phyloP scores from a whole-genome alignment of 2,329 filamentous ascomycete genomes.

The Lecanicillium sp. region DNA sequence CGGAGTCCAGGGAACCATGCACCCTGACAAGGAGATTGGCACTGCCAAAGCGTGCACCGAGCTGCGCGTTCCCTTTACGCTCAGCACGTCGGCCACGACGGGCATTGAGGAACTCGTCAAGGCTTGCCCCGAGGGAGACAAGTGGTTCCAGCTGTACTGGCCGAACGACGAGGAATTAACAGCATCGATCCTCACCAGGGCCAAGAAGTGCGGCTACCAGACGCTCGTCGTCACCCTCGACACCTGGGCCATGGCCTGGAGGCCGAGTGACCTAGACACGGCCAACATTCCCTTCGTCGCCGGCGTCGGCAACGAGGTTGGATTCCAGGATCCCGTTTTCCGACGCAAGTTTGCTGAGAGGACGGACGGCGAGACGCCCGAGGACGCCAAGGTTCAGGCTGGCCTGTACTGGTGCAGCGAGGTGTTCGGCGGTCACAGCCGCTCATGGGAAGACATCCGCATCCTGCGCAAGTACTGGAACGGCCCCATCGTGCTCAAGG shows the following conservation, averaged over 20 bases:
- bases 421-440: constrained; percentile 40
- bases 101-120: constrained; percentile 61
- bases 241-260: constrained; percentile 63
- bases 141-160: constrained; percentile 76
- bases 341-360: constrained; percentile 47
- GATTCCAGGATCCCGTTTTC: constrained; percentile 64
- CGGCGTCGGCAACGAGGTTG: constrained; percentile 53
- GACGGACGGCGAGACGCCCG: constrained; percentile 37
- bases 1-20: constrained; percentile 63
- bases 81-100: constrained; percentile 58
- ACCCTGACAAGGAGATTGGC: constrained; percentile 58
- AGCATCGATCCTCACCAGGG: constrained; percentile 54
- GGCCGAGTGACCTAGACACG: constrained; percentile 60
- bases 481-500: constrained; percentile 41
- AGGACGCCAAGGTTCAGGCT: constrained; percentile 44
- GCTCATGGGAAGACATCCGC: constrained; percentile 57
- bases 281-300: constrained; percentile 55
- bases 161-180: constrained; percentile 61
- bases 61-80: constrained; percentile 57
- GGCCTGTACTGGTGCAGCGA: constrained; percentile 46
- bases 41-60: constrained; percentile 56
- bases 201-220: constrained; percentile 54
- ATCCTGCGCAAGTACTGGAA: constrained; percentile 55
- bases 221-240: constrained; percentile 68
- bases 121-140: constrained; percentile 48